A percentile compares a stretch with the other conserved stretches of the same genome.
phyloP scores from a whole-genome alignment of 2,329 filamentous ascomycete genomes.

The Apiospora phragmitis region DNA sequence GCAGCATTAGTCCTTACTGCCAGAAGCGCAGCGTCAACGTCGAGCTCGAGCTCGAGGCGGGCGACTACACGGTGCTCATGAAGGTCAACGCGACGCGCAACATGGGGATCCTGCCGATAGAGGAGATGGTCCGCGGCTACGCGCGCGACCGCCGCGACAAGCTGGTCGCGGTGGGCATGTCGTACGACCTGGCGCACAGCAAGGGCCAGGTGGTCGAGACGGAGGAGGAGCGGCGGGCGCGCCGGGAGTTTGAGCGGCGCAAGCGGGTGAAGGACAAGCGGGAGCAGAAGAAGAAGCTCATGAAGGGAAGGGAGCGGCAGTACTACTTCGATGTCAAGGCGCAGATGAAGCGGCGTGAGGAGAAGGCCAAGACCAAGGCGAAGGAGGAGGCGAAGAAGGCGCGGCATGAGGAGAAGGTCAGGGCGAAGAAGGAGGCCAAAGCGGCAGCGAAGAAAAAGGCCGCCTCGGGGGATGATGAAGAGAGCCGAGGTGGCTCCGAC shows the following conservation, averaged over 20 bases:
- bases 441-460: neutral
- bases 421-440: conserved; percentile 23
- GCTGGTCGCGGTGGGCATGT: conserved; percentile 67
- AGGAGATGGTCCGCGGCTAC: conserved; percentile 67
- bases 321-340: conserved; percentile 39
- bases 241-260: conserved; percentile 45
- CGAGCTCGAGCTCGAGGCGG: conserved; percentile 72
- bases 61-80: conserved; percentile 73
- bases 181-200: conserved; percentile 70
- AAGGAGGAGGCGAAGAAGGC: conserved; percentile 31
- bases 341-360: conserved; percentile 39
- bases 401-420: conserved; percentile 21
- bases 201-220: conserved; percentile 58
- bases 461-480: neutral
- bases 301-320: conserved; percentile 33
- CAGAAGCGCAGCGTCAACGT: conserved; percentile 77
- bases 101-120: conserved; percentile 50
- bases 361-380: conserved; percentile 38
- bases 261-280: conserved; percentile 41
- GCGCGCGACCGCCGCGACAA: conserved; percentile 69
- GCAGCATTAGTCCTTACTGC: conserved; percentile 52
- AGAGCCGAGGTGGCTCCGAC: neutral
- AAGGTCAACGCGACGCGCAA: conserved; percentile 70
- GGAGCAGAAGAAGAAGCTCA: conserved; percentile 36
- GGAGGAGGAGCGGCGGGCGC: conserved; percentile 47